Conservation (phyloP, 2,329 filamentous ascomycete species). For the Fusarium austroafricanum region DNA sequence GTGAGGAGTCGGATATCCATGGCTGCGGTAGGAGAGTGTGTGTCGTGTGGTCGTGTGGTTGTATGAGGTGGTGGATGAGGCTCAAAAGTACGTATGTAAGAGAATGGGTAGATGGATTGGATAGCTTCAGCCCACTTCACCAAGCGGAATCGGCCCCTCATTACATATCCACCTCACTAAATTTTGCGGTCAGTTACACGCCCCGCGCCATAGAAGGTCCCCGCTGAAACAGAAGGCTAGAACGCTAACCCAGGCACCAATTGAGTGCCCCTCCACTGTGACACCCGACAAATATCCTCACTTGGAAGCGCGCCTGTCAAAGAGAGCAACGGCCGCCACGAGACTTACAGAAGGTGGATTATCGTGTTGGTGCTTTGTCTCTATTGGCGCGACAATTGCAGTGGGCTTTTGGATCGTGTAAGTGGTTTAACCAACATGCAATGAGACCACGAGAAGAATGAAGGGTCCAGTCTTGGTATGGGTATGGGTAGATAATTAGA, state of each 20-base stretch:
- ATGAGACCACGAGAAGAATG: constrained; percentile 6
- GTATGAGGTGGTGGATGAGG: constrained; percentile 2
- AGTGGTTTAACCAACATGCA: constrained; percentile 8
- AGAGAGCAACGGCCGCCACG: constrained; percentile 34
- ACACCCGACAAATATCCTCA: constrained; percentile 26
- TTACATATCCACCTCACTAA: background rate
- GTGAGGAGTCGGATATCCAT: constrained; percentile 95
- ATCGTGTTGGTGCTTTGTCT: constrained; percentile 11
- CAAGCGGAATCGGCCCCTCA: constrained; percentile 30
- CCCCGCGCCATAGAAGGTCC: constrained; percentile 10
- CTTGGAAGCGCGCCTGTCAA: constrained; percentile 44
- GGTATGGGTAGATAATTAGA: background rate
- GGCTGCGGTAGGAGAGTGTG: constrained; percentile 43
- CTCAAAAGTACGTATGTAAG: constrained; percentile 11
- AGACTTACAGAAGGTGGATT: constrained; percentile 14
- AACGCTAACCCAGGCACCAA: constrained; percentile 25
- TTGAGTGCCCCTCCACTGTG: constrained; percentile 24
- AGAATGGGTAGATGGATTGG: constrained; percentile 3
- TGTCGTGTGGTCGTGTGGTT: too few species aligned
- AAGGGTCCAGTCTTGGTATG: background rate
- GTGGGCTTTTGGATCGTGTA: constrained; percentile 8
- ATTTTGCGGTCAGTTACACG: constrained; percentile 12
- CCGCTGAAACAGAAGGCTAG: constrained; percentile 2
- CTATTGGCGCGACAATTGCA: constrained; percentile 44
- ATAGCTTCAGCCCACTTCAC: constrained; percentile 30